Evolutionary conservation across 2,329 filamentous ascomycete species (phyloP), one percentile per base, ranked within the genome.

Genomic region (Coccinonectria pachysandricola): DNA sequence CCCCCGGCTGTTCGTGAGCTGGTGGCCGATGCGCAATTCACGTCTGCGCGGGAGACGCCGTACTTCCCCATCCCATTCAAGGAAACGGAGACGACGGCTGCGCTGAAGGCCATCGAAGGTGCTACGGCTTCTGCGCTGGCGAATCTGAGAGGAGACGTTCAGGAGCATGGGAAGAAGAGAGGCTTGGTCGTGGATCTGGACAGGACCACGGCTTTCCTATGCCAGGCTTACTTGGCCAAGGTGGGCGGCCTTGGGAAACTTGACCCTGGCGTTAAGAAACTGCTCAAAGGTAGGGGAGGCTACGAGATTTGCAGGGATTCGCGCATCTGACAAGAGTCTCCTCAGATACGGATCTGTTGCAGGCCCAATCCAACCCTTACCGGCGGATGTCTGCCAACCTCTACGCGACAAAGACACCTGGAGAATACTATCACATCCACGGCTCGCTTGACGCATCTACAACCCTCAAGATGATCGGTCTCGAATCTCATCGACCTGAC

Each of bases 361-460:
- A 68, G 34, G 80, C 80, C 2, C 80, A 85, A 47, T 81, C 79
- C 3, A 71, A 75, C 35, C 59, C 71, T 6, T 85, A 85, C 46
- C 70, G 79, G 7, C 72, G 79, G 34, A 64, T 84, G 52, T 80
- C 79, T 8, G 79, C 79, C 9, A 82, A 82, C 34, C 54, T 84
- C 2, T 84, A 83, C 53, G 63, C 68, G 42, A 82, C 79, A 7
- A 75, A 71, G 46, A 65, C 62, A n/a, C 54, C 62, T 2, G 71
- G 68, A n/a, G 64, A 77, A 45, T 84, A 72, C 43, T 85, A 80
- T 45, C 79, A 85, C 43, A 78, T 84, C 14, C 79, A 84, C 46
- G 79, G 79, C 22, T 84, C 79, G 1, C 54, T 85, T 1, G 78
- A 84, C 39, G 79, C 79, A 4, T 75, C 71, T 7, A 76, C 68